Conservation (phyloP, 345 rosid species). For the Rubroshorea leprosula region DNA sequence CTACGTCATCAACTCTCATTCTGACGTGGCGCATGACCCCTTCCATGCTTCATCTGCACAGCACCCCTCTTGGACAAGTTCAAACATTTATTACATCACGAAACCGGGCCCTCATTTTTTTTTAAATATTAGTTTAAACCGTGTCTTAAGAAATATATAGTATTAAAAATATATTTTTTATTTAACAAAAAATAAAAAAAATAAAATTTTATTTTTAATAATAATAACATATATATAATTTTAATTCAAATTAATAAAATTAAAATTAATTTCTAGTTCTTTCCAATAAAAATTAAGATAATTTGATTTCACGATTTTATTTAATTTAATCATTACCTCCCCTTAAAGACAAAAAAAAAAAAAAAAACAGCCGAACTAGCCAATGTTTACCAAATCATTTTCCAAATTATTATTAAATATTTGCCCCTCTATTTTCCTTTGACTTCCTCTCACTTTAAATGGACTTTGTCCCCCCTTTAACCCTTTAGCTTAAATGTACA, state of each 20-base stretch:
- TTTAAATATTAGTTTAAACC: too few species aligned
- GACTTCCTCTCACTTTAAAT: conserved; percentile 22
- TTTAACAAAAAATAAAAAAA: background rate
- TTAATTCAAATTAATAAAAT: too few species aligned
- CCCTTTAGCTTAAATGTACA: conserved; percentile 1
- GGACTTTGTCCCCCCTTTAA: background rate
- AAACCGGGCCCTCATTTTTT: conserved; percentile 19
- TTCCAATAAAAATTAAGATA: too few species aligned
- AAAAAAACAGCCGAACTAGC: too few species aligned
- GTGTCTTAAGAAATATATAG: too few species aligned
- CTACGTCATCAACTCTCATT: conserved; percentile 7
- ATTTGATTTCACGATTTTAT: too few species aligned
- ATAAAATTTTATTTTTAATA: too few species aligned
- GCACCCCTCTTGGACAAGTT: conserved; percentile 24
- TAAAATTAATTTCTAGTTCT: too few species aligned
- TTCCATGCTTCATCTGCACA: background rate
- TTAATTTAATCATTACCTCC: too few species aligned
- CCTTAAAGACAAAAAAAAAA: too few species aligned
- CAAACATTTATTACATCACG: conserved; percentile 32
- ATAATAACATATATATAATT: too few species aligned
- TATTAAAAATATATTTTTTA: too few species aligned
- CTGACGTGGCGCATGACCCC: conserved; percentile 20
- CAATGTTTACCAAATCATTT: conserved; percentile 15
- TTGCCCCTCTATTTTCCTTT: conserved; percentile 16
- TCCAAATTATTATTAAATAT: background rate